phyloP scores from a whole-genome alignment of 208 protist species.

The Trichomonas gallinae region DNA sequence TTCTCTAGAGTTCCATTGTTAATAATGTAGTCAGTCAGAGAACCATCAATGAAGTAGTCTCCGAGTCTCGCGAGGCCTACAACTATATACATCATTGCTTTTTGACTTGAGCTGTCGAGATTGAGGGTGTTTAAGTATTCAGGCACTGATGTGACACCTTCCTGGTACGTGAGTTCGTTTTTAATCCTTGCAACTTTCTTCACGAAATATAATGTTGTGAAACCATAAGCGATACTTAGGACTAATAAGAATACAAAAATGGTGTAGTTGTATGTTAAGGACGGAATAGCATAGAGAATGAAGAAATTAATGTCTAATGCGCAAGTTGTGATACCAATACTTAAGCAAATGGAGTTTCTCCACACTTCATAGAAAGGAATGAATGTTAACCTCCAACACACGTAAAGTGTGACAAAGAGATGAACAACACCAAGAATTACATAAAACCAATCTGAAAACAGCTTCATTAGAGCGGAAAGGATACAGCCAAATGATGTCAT shows the following conservation, averaged over 20 bases:
- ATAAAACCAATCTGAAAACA: no score
- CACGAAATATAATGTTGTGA: neutral
- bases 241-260: neutral
- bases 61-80: neutral
- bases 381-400: no score
- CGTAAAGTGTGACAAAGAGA: no score
- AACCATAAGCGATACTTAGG: neutral
- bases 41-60: neutral
- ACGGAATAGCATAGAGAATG: no score
- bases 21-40: neutral
- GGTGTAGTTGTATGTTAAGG: neutral
- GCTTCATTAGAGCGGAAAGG: no score
- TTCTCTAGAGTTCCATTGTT: neutral
- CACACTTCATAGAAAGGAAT: no score
- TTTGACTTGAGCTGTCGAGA: neutral
- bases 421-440: no score
- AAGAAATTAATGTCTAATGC: no score
- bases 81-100: neutral
- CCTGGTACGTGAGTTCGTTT: neutral
- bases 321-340: no score
- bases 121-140: neutral
- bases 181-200: neutral
- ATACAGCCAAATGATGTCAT: no score
- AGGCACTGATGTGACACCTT: neutral
- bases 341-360: no score